Evolutionary conservation across 2,329 filamentous ascomycete genomes (phyloP), one percentile per base, ranked within the genome.

Genomic region (Fusarium nurragi): DNA sequence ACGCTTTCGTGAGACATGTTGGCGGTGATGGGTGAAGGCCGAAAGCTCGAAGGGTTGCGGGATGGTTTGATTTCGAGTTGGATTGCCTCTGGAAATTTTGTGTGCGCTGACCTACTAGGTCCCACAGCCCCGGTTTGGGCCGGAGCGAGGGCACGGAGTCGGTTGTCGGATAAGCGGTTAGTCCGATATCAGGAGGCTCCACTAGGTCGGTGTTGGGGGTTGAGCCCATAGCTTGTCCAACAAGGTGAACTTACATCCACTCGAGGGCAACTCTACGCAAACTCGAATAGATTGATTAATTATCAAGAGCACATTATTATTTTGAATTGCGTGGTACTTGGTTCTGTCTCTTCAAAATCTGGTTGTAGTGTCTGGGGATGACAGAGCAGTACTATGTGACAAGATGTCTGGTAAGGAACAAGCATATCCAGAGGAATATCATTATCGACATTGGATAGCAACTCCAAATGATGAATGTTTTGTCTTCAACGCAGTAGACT

Each of bases 1-100:
- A 98, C 93, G 80, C 91, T 93, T 87, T 98, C 94, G 93, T 86
- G 86, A 84, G 83, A 86, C 85, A 86, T 87, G 75, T 77, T 86
- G 78, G 77, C 79, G 77, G 75, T 76, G 66, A 71, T 78, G 71
- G 67, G 68, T 70, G 70, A 58, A 67, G 69, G 60, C 68, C 67
- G 71, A 69, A 71, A 71, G 61, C 54, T 64, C 54, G 68, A 70
- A 61, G 57, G 67, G 67, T 74, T 71, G 70, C 68, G 67, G 64
- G 72, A 71, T 68, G 68, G 67, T 67, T 60, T 68, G 70, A 75
- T 73, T 77, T 77, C 74, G 72, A 73, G 55, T 51, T 60, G 63
- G 66, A 66, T 71, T 71, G 67, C 74, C 71, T 73, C 69, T 48
- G 30, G 71, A 77, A 78, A 75, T 76, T 77, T 77, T 78, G 76